phyloP scores from a whole-genome alignment of 495 filamentous ascomycete species.

The Hypoxylon fuscum region DNA sequence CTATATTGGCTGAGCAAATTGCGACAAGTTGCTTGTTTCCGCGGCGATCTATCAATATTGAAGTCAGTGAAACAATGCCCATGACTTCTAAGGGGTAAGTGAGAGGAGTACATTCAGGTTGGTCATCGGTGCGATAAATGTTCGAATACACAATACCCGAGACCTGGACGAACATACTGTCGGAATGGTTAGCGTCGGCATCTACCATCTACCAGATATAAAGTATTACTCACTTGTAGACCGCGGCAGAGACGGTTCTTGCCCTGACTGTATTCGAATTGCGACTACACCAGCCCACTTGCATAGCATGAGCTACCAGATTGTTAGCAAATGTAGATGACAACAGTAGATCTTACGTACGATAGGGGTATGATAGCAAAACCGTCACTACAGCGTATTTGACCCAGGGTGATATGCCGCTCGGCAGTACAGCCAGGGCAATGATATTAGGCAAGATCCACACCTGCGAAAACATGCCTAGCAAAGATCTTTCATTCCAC shows the following conservation, averaged over 20 bases:
- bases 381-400: constrained; percentile 59
- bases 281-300: constrained; percentile 65
- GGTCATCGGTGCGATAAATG: constrained; percentile 68
- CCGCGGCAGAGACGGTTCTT: constrained; percentile 56
- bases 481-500: constrained; percentile 62
- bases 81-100: background rate
- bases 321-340: constrained; percentile 46
- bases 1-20: constrained; percentile 62
- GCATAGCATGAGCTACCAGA: constrained; percentile 51
- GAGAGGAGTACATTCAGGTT: constrained; percentile 36
- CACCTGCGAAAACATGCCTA: constrained; percentile 59
- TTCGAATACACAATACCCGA: constrained; percentile 69
- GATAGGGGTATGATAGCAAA: constrained; percentile 48
- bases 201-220: background rate
- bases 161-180: constrained; percentile 73
- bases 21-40: constrained; percentile 71
- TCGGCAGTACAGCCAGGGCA: constrained; percentile 55
- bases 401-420: constrained; percentile 51
- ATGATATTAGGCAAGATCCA: constrained; percentile 65
- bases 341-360: constrained; percentile 47
- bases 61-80: constrained; percentile 48
- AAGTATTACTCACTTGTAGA: constrained; percentile 20
- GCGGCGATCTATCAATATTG: constrained; percentile 60
- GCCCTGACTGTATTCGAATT: constrained; percentile 70
- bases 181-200: background rate